Base-by-base conservation (phyloP, 768 basidiomycete genomes). In the Leccinum arenicola region DNA sequence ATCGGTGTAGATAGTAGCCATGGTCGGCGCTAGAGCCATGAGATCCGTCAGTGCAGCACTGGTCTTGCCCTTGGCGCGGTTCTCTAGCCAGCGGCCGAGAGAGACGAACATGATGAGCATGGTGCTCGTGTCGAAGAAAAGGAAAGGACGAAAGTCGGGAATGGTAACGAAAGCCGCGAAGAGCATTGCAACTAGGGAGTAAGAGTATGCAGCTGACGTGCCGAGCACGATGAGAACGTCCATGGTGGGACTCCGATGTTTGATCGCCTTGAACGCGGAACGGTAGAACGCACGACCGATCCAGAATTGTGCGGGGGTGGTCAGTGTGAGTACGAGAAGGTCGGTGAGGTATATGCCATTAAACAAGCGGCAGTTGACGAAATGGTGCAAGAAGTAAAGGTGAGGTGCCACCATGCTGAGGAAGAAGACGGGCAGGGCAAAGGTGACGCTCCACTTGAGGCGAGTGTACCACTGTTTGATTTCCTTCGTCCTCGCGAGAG, bases 21-120 rank as follows among this genome's bases (percentile, higher is more conserved):
- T 97, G 6, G 92, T 89, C 2, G 97, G 97, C 0, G 95, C 81
- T 45, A 99, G 88, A 21, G 92, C 84, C 91, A 98, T 97, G 55
- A 99, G 83, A 70, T 98, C 95, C 4, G 95, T 97, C 29, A 99
- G 82, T 2, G 97, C 97, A 1, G 95, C 95, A 47, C 93, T 95
- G 2, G 97, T 98, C 75, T 91, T 92, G 31, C 97, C 96, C 74
- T 98, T 98, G 50, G 97, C 97, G 57, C 88, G 84, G 75, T 98
- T 98, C 77, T 98, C 97, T 52, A 98, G 82, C 75, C 88, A 97
- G 25, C 97, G 87, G 5, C 97, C 97, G 14, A 98, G 83, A 3
- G 93, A 95, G 66, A 98, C 90, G 72, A 99, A 98, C 77, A 89
- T 91, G 81, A 99, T 88, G 61, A 99, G 79, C 97, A 98, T 98